These are phyloP conservation scores for Endocladia muricata DNA, from an alignment of 31 red algal species.

Conservation along the genomic window DNA sequence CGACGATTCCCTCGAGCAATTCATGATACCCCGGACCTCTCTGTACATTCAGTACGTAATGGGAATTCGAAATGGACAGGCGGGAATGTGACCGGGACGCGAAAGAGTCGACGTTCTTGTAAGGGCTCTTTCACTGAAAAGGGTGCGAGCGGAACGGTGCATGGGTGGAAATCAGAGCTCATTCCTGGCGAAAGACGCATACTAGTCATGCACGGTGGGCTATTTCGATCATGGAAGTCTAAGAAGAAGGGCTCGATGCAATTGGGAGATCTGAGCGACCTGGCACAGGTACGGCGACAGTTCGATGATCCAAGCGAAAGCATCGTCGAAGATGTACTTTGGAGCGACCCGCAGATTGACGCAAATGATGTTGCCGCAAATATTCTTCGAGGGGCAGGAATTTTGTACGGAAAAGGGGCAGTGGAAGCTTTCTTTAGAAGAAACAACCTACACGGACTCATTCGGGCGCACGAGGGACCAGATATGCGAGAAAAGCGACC, in stretches of 20 bases:
- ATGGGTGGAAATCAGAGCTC: slow-evolving; percentile 33
- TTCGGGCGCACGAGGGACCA: slow-evolving; percentile 91
- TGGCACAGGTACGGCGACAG: slow-evolving; percentile 30
- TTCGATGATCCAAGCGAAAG: slow-evolving; percentile 48
- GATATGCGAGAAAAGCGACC: slow-evolving; percentile 77
- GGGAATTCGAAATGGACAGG: too few relatives aligned
- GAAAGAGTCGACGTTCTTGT: background rate
- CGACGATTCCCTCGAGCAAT: background rate
- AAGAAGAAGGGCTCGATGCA: slow-evolving; percentile 11
- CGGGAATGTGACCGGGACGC: too few relatives aligned
- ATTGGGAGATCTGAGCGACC: slow-evolving; percentile 42
- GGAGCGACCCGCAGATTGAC: slow-evolving; percentile 68
- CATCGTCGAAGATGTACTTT: slow-evolving; percentile 69
- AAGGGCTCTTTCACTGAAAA: too few relatives aligned
- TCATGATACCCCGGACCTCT: background rate
- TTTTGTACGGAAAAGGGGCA: slow-evolving; percentile 61
- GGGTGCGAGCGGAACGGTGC: background rate
- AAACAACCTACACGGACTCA: slow-evolving; percentile 61
- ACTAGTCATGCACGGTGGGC: slow-evolving; percentile 76
- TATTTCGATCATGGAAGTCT: slow-evolving; percentile 55
- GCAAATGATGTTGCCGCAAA: slow-evolving; percentile 53
- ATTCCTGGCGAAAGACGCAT: slow-evolving; percentile 61
- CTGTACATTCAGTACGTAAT: too few relatives aligned
- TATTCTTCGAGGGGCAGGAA: slow-evolving; percentile 61
- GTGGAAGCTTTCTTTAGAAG: slow-evolving; percentile 55